These are phyloP conservation scores for Myriosclerotinia duriaeana DNA, from an alignment of 2,329 filamentous ascomycete species.

Conservation along the genomic window DNA sequence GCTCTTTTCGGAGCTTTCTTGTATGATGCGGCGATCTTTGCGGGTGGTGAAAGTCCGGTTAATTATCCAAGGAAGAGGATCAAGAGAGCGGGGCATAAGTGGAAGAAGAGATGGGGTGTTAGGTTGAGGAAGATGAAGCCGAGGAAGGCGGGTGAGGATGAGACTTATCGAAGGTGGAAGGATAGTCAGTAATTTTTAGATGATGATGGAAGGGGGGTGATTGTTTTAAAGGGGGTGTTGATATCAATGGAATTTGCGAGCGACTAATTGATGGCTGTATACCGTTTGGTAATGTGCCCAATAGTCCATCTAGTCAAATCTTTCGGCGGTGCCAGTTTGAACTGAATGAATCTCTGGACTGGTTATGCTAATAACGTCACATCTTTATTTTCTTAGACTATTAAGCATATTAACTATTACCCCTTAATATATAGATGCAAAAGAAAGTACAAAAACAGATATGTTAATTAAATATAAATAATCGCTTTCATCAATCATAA, in stretches of 20 bases:
- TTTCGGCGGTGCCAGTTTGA: too few relatives aligned
- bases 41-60: constrained; percentile 51
- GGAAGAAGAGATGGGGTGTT: constrained; percentile 36
- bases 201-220: neutral
- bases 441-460: neutral
- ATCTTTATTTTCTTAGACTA: too few relatives aligned
- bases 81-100: constrained; percentile 48
- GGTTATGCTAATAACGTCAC: too few relatives aligned
- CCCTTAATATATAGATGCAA: too few relatives aligned
- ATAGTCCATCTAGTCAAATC: too few relatives aligned
- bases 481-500: too few relatives aligned
- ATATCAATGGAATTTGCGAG: neutral
- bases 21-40: constrained; percentile 53
- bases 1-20: constrained; percentile 48
- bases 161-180: constrained; percentile 10
- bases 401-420: too few relatives aligned
- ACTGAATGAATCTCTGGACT: too few relatives aligned
- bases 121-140: constrained; percentile 26
- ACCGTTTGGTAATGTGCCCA: neutral
- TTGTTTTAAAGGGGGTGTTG: neutral
- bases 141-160: constrained; percentile 3
- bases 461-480: neutral
- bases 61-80: constrained; percentile 50
- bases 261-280: neutral
- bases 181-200: neutral